Percentiles rank a stretch among this genome's conserved stretches.
Evolutionary conservation across 202 grass and related monocot genomes (phyloP).

Genomic region (Dendrocalamus latiflorus): DNA sequence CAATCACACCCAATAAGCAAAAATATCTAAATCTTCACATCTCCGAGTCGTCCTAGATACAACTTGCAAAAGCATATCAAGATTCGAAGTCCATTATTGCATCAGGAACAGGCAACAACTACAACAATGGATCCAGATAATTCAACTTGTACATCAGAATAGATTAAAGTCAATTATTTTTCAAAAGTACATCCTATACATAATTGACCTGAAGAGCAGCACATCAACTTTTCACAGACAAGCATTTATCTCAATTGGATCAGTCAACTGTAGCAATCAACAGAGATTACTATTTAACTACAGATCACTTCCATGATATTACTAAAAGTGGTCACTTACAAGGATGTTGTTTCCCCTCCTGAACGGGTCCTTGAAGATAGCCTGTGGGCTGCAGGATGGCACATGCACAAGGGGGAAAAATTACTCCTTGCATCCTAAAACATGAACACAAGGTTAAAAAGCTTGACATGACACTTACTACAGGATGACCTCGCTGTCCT

Average conservation of each 20-base stretch:
- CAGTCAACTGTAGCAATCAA: background rate
- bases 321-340: slow-evolving; percentile 47
- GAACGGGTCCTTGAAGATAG: slow-evolving; percentile 99
- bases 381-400: slow-evolving; percentile 65
- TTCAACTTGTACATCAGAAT: background rate
- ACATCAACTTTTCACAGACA: background rate
- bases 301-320: background rate
- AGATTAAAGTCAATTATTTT: background rate
- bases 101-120: background rate
- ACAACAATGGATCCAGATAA: background rate
- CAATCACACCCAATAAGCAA: background rate
- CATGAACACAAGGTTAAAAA: background rate
- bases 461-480: slow-evolving; percentile 65
- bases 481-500: slow-evolving; percentile 97
- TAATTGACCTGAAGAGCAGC: background rate
- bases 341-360: slow-evolving; percentile 98
- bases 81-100: background rate
- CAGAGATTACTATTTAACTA: background rate
- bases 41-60: background rate
- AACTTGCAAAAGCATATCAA: background rate
- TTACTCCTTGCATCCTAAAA: slow-evolving; percentile 10
- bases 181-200: background rate
- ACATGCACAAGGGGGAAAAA: slow-evolving; percentile 12
- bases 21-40: background rate
- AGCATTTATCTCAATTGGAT: background rate